Evolutionary conservation across 2,329 filamentous ascomycete genomes (phyloP).

Genomic region (Fusarium neocosmosporiellum): DNA sequence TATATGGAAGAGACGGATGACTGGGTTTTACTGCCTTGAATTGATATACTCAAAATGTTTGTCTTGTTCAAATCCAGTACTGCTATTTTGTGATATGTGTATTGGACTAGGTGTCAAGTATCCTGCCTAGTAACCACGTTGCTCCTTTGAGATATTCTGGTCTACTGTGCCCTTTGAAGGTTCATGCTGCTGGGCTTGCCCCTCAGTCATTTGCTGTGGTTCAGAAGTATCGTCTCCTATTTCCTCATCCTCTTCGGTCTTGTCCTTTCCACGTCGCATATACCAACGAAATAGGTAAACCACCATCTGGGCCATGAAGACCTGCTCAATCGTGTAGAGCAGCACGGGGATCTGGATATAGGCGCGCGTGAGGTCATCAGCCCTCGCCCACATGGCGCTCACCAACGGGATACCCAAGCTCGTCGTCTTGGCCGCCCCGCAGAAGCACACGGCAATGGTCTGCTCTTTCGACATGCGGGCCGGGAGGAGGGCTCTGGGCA

Average conservation of each 20-base stretch:
- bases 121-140: background rate
- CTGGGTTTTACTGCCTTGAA: background rate
- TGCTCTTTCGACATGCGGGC: conserved; percentile 68
- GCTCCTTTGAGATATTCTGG: background rate
- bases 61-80: background rate
- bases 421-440: conserved; percentile 78
- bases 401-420: conserved; percentile 76
- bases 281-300: conserved; percentile 62
- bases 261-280: conserved; percentile 45
- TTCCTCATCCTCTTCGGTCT: conserved; percentile 34
- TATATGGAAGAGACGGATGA: background rate
- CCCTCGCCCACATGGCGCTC: conserved; percentile 73
- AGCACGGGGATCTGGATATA: conserved; percentile 73
- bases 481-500: conserved; percentile 56
- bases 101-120: background rate
- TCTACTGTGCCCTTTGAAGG: background rate
- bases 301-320: conserved; percentile 58
- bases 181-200: background rate
- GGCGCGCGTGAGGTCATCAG: conserved; percentile 64
- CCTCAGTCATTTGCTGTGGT: conserved; percentile 5
- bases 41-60: background rate
- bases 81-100: background rate
- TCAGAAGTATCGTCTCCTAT: conserved; percentile 5
- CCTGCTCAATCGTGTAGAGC: conserved; percentile 70
- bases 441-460: conserved; percentile 78